A percentile compares a stretch with the other conserved stretches of the same genome.
phyloP scores from a whole-genome alignment of 495 filamentous ascomycete genomes.

The Achaetomiella virescens region DNA sequence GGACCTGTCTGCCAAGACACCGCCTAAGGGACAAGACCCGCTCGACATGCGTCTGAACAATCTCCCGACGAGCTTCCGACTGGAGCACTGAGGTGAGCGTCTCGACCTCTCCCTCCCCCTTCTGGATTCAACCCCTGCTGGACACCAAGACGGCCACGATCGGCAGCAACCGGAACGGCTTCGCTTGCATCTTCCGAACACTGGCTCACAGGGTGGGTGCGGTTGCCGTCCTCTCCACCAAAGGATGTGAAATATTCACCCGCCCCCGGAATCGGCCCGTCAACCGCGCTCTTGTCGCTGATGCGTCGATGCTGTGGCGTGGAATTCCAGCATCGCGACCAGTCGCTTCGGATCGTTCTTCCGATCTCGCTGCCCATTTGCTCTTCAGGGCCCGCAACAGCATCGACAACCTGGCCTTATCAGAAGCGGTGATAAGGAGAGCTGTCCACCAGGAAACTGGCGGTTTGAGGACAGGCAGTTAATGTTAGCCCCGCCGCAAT shows the following conservation, averaged over 20 bases:
- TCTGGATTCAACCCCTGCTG: neutral
- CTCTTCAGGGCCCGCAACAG: neutral
- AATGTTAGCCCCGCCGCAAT: neutral
- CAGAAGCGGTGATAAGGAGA: neutral
- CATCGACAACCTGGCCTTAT: neutral
- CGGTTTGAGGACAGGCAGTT: neutral
- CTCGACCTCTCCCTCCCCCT: no score
- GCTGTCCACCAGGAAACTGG: neutral
- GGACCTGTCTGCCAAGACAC: neutral
- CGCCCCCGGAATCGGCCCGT: slow-evolving; percentile 8
- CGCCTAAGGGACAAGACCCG: no score
- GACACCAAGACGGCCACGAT: neutral
- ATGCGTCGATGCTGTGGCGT: no score
- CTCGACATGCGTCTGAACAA: neutral
- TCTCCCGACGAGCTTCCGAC: neutral
- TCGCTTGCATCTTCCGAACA: neutral
- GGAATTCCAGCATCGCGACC: neutral
- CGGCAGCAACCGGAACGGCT: slow-evolving; percentile 9
- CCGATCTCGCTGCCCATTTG: slow-evolving; percentile 6
- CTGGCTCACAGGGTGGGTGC: neutral
- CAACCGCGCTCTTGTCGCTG: neutral
- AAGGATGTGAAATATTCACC: neutral
- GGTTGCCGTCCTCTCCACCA: slow-evolving; percentile 2
- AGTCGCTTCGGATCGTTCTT: neutral
- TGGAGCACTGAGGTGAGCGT: no score